phyloP scores from a whole-genome alignment of 106 monocot species.

The Apostasia shenzhenica region DNA sequence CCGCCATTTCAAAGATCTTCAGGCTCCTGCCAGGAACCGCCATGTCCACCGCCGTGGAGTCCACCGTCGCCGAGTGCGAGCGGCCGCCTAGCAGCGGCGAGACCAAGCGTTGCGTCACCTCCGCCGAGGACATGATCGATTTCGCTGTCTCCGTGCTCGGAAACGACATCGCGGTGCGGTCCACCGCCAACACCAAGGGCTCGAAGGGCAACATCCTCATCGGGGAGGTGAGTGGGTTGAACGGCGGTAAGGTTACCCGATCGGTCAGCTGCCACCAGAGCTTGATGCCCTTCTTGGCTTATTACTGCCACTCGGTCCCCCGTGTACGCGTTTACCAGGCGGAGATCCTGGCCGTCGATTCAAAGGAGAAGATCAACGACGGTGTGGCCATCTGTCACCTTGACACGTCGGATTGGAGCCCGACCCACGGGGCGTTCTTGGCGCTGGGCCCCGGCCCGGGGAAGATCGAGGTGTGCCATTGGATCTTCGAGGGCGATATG shows the following conservation, averaged over 20 bases:
- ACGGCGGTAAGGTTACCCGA: constrained; percentile 57
- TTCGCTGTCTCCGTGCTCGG: constrained; percentile 67
- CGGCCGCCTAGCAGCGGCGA: constrained; percentile 71
- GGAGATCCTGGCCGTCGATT: constrained; percentile 46
- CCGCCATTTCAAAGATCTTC: constrained; percentile 31
- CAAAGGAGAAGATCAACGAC: constrained; percentile 48
- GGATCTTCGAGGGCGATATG: constrained; percentile 94
- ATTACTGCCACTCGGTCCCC: constrained; percentile 92
- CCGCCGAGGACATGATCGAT: constrained; percentile 78
- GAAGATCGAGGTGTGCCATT: constrained; percentile 91
- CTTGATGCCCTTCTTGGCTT: constrained; percentile 71
- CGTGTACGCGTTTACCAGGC: constrained; percentile 68
- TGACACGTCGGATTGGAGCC: constrained; percentile 88
- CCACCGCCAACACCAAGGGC: constrained; percentile 42
- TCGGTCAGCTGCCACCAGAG: constrained; percentile 93
- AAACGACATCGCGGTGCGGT: constrained; percentile 45
- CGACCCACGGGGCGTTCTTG: constrained; percentile 73
- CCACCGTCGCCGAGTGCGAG: constrained; percentile 61
- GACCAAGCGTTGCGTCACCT: constrained; percentile 72
- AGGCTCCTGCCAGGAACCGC: constrained; percentile 33
- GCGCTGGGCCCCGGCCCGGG: constrained; percentile 65
- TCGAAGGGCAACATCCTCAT: constrained; percentile 28
- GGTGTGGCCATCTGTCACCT: constrained; percentile 88
- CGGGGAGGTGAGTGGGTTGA: constrained; percentile 47
- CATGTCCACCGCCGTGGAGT: constrained; percentile 45